Conservation (phyloP, 768 basidiomycete species). For the Leccinum rimulosum region DNA sequence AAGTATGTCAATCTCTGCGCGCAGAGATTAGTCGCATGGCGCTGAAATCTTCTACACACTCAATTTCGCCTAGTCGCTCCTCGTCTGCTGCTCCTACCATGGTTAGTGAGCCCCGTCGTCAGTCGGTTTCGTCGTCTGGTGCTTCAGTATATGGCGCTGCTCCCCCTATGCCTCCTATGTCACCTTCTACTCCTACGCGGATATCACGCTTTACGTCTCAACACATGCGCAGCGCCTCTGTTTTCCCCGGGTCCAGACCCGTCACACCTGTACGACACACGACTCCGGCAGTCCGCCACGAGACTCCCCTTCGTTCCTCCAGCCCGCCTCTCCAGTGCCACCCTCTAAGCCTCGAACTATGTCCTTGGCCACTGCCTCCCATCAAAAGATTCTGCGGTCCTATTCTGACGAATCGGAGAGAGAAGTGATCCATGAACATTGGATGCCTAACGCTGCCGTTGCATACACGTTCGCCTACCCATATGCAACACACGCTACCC, state of each 20-base stretch:
- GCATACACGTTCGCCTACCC: slow-evolving; percentile 29
- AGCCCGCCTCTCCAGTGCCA: slow-evolving; percentile 29
- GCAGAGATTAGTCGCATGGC: slow-evolving; percentile 59
- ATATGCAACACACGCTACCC: slow-evolving; percentile 22
- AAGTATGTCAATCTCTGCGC: slow-evolving; percentile 67
- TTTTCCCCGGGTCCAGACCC: slow-evolving; percentile 35
- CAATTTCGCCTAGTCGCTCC: slow-evolving; percentile 25
- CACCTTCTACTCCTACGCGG: slow-evolving; percentile 45
- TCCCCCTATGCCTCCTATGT: slow-evolving; percentile 35
- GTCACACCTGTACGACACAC: slow-evolving; percentile 32
- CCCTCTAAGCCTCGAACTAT: slow-evolving; percentile 47
- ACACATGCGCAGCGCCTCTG: slow-evolving; percentile 57
- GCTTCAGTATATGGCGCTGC: slow-evolving; percentile 33
- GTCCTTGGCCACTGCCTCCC: slow-evolving; percentile 45
- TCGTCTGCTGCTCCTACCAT: slow-evolving; percentile 26
- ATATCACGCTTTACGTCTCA: slow-evolving; percentile 51
- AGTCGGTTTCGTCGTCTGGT: slow-evolving; percentile 30
- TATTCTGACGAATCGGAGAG: slow-evolving; percentile 63
- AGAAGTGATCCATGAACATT: slow-evolving; percentile 58
- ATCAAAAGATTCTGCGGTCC: slow-evolving; percentile 57
- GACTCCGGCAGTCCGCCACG: slow-evolving; percentile 28
- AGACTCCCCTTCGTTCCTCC: slow-evolving; percentile 32
- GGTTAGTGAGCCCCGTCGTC: slow-evolving; percentile 27
- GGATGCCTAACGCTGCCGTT: slow-evolving; percentile 52
- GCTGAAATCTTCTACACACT: slow-evolving; percentile 28